Evolutionary conservation across 2,329 filamentous ascomycete species (phyloP), one percentile per base, ranked within the genome.

Genomic region (Trematosphaeria pertusa): DNA sequence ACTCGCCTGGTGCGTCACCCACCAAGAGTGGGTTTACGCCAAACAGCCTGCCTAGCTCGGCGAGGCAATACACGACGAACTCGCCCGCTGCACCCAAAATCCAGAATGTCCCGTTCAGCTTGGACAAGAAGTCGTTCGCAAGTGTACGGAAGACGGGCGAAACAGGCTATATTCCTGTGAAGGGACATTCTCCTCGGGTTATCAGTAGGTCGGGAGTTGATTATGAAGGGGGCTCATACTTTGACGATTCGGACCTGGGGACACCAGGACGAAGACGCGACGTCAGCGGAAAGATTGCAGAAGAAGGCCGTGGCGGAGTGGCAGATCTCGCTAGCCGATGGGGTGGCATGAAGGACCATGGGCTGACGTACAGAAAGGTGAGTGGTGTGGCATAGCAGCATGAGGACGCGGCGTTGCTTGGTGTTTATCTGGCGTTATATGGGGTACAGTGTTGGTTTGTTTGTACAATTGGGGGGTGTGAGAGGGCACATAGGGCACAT

Each of bases 271-370:
- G 64, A 35, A 51, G 67, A 48, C 41, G 62, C 40, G 84, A 87
- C 50, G 87, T 89, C 2, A 91, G 87, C 64, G 88, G 88, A 1
- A 89, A 88, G 75, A 71, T 85, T 44, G 87, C 81, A 0, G 88
- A 91, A 67, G 88, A 92, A 65, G 88, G 88, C 2, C 74, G 81
- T 36, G 83, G 67, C 4, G 69, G 59, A 19, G 38, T 48, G 72
- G 2, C 75, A 31, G 43, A 50, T 61, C 17, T 68, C 57, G 63
- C 59, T 50, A 21, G 64, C 4, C 49, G 66, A 18, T 70, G 68
- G 57, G 66, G 69, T 24, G 54, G 58, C 31, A 60, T 52, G 48
- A 56, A 46, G 41, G 43, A 44, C 17, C 46, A 51, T 33, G 64
- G 59, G 15, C 24, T 73, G 44, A 64, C 59, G 19, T 62, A 69